These are phyloP conservation scores for Globisporangium takayamanum DNA, from an alignment of 352 stramenopile species.

Conservation along the genomic window DNA sequence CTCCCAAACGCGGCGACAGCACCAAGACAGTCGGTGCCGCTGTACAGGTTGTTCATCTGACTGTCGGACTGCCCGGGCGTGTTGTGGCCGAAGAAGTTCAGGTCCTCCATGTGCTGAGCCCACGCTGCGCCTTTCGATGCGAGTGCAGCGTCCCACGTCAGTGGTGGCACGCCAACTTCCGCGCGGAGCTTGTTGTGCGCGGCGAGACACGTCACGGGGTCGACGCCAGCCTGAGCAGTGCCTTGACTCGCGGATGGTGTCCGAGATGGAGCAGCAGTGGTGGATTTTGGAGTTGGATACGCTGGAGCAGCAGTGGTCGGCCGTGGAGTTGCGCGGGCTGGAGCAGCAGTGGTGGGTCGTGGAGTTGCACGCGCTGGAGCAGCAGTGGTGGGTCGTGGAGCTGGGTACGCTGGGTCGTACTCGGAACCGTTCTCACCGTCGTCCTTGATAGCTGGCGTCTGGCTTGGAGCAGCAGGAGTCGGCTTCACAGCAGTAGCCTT, in stretches of 20 bases:
- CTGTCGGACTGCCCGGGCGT: conserved; percentile 6
- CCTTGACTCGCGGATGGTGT: background rate
- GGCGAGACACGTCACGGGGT: conserved; percentile 7
- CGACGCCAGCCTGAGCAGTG: conserved; percentile 2
- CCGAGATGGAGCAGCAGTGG: conserved; percentile 4
- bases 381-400: no score
- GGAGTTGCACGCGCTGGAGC: no score
- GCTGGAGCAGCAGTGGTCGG: no score
- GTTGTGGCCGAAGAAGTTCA: conserved; percentile 13
- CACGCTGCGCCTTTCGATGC: conserved; percentile 5
- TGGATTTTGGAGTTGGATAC: conserved; percentile 20
- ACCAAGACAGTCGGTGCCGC: conserved; percentile 7
- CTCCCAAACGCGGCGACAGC: conserved; percentile 6
- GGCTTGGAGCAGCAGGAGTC: no score
- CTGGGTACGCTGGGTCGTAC: no score
- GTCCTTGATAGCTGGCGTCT: no score
- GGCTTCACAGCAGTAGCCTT: no score
- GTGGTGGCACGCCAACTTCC: conserved; percentile 6
- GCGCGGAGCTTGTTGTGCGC: conserved; percentile 13
- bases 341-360: no score
- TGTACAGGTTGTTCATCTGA: conserved; percentile 20
- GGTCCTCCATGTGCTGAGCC: conserved; percentile 14
- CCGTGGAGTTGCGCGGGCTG: no score
- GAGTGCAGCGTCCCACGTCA: conserved; percentile 7
- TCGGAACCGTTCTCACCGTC: no score